Base-by-base conservation (phyloP, 2,329 filamentous ascomycete genomes). In the Phyllachora maydis region DNA sequence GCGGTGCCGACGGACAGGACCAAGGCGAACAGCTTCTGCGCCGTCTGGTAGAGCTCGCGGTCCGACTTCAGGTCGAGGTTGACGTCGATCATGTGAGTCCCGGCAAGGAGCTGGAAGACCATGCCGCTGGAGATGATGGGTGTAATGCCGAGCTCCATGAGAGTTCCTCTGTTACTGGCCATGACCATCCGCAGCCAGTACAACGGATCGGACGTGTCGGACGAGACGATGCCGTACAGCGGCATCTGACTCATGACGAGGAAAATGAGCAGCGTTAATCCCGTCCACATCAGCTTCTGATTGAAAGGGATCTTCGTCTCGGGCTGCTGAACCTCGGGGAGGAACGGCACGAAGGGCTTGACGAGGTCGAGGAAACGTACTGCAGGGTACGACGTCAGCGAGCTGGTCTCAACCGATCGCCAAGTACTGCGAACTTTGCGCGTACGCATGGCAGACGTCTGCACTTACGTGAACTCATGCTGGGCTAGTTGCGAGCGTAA, bases 131-230 rank as follows among this genome's bases (percentile, higher is more conserved):
- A 93, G 57, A 98, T 95, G 54, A 98, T 98, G 41, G 90, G 90
- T 13, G 88, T 92, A 41, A 95, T 88, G 61, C 83, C 82, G 59
- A 92, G 48, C 48, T 92, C 83, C 83, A 92, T 92, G 50, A 92
- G 52, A 14, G 83, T 92, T 53, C 83, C 83, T 45, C 83, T 72
- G 54, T 98, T 98, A 75, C 81, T 92, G 46, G 88, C 88, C 68
- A 95, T 71, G 72, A 98, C 93, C 85, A 98, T 95, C 55, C 88
- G 77, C 46, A 98, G 67, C 88, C 88, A 98, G 70, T 98, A 98
- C 43, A 98, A 65, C 39, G 88, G 90, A 59, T 98, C 90, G 31
- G 88, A 95, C 41, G 82, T 93, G 56, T 88, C 78, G 43, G 88
- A 98, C 27, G 88, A 98, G 46, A 98, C 90, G 54, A 98, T 98